These are phyloP conservation scores for Talaromyces thailandensis DNA, from an alignment of 495 filamentous ascomycete species.

Conservation along the genomic window DNA sequence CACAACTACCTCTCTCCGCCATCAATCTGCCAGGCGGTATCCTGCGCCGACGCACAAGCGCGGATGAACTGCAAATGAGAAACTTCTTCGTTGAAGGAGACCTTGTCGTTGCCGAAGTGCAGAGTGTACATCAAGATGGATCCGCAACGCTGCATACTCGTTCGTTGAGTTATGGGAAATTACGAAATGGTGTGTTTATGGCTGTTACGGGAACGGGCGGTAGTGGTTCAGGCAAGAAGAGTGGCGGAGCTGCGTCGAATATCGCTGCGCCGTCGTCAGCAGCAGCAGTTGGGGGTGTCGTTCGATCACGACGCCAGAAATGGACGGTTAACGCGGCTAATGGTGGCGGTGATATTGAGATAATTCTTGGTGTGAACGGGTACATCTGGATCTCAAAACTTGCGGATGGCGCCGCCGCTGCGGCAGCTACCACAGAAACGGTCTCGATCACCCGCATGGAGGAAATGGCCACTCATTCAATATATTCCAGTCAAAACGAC, in stretches of 20 bases:
- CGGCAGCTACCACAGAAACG: constrained; percentile 34
- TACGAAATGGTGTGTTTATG: constrained; percentile 85
- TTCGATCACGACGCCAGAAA: constrained; percentile 71
- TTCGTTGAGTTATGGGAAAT: constrained; percentile 84
- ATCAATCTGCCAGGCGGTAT: constrained; percentile 96
- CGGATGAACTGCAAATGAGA: constrained; percentile 91
- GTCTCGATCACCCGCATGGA: constrained; percentile 73
- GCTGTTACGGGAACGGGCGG: constrained; percentile 72
- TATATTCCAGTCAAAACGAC: constrained; percentile 91
- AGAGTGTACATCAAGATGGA: constrained; percentile 72
- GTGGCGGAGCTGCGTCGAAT: constrained; percentile 17
- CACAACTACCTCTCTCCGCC: constrained; percentile 69
- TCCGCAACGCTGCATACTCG: constrained; percentile 81
- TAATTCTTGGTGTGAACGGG: constrained; percentile 89
- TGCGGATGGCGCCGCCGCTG: constrained; percentile 41
- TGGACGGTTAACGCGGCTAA: constrained; percentile 64
- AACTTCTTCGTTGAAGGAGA: constrained; percentile 90
- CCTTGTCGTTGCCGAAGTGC: constrained; percentile 83
- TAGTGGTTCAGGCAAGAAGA: constrained; percentile 38
- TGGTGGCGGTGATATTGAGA: constrained; percentile 70
- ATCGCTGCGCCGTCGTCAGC: constrained; percentile 15
- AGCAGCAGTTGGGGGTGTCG: constrained; percentile 53
- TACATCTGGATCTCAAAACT: constrained; percentile 91
- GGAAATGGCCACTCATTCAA: constrained; percentile 61
- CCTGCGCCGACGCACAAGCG: constrained; percentile 78